A percentile compares a stretch with the other conserved stretches of the same genome.
phyloP scores from a whole-genome alignment of 257 asterid genomes.

The Cinchona pubescens region DNA sequence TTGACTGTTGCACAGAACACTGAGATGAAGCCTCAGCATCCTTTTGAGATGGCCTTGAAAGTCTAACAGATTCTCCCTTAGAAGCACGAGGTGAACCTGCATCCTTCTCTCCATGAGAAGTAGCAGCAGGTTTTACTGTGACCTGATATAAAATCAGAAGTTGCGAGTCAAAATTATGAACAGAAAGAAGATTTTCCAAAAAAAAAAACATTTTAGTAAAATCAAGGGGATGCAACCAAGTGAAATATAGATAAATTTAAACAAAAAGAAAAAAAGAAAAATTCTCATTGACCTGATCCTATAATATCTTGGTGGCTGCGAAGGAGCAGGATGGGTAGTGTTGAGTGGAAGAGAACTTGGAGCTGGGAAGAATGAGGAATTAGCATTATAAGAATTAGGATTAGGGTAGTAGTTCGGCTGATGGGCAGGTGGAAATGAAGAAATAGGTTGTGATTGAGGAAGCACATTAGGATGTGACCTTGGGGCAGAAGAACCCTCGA shows the following conservation, averaged over 20 bases:
- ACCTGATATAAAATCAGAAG: conserved; percentile 21
- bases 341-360: conserved; percentile 54
- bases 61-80: conserved; percentile 42
- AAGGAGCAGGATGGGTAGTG: conserved; percentile 45
- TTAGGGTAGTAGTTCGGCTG: conserved; percentile 48
- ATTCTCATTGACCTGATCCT: conserved; percentile 61
- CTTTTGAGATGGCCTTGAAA: conserved; percentile 42
- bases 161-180: neutral
- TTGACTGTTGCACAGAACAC: conserved; percentile 38
- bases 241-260: neutral
- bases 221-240: neutral
- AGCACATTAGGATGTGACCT: conserved; percentile 56
- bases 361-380: conserved; percentile 39
- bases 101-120: conserved; percentile 50
- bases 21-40: conserved; percentile 37
- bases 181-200: neutral
- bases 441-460: conserved; percentile 61
- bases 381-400: conserved; percentile 51
- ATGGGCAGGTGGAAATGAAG: conserved; percentile 58
- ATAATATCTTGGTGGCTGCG: conserved; percentile 60
- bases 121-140: conserved; percentile 64
- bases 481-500: conserved; percentile 54
- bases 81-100: conserved; percentile 38
- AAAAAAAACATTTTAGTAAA: neutral
- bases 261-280: neutral